Evolutionary conservation across 768 basidiomycete species (phyloP), one percentile per base, ranked within the genome.

Genomic region (Suillus ampliporus): DNA sequence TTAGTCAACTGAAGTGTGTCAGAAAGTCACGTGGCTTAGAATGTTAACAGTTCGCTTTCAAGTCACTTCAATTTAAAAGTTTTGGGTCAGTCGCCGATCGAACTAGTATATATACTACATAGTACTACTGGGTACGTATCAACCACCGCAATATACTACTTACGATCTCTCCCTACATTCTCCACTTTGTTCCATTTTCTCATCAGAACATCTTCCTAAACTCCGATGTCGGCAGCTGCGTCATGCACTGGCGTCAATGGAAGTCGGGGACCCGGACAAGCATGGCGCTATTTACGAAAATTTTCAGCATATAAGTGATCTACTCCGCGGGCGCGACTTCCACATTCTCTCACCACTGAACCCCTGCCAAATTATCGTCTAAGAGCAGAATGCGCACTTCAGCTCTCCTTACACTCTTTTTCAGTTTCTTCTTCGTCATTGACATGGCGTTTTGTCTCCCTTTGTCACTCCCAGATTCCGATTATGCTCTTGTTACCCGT

Each of bases 351-450:
- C 34, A 7, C 48, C 47, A 23, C 9, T 50, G 15, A 19, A 31
- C 37, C 17, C 15, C 21, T 37, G 7, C 52, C 34, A 11, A 35
- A 53, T 35, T 52, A 54, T 56, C 54, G 10, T 56, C 54, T 13
- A 40, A 56, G 54, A 40, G 34, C 54, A 56, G 38, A 56, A 56
- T 56, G 54, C 54, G 54, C 17, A 41, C 26, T 26, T 56, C 54
- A 26, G 38, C 54, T 56, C 37, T 56, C 54, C 26, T 26, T 40
- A 40, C 54, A 19, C 54, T 56, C 54, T 56, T 56, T 56, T 56
- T 40, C 23, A 40, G 38, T 8, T 40, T 56, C 6, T 56, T 56
- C 37, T 40, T 26, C 3, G 11, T 17, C 26, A 21, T 26, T 19
- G 23, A 19, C 10, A 26, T 56, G 23, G 23, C 38, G 10, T 40